phyloP scores from a whole-genome alignment of 1,139 yeast species.

The Ashbya aceris region DNA sequence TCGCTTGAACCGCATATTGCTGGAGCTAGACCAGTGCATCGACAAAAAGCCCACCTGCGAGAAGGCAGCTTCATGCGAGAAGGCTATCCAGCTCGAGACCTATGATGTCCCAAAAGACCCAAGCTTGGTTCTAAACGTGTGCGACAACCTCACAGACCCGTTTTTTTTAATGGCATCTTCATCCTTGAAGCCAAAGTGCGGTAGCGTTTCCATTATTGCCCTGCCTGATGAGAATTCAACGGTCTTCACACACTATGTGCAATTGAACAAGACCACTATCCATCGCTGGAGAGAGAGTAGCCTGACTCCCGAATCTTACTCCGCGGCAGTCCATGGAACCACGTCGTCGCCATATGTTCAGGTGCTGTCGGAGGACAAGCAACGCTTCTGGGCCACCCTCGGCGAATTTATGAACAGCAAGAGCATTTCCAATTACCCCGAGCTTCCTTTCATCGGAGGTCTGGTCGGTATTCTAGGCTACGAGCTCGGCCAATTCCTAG shows the following conservation, averaged over 20 bases:
- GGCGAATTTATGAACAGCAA: constrained; percentile 40
- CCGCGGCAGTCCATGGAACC: constrained; percentile 15
- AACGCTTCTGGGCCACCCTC: constrained; percentile 31
- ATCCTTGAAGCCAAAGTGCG: constrained; percentile 31
- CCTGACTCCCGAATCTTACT: constrained; percentile 8
- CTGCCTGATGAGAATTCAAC: constrained; percentile 49
- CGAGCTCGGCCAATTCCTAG: constrained; percentile 58
- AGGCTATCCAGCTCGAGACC: neutral
- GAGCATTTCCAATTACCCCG: constrained; percentile 17
- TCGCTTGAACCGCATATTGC: neutral
- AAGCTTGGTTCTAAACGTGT: constrained; percentile 16
- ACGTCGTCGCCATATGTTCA: neutral
- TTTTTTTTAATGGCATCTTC: constrained; percentile 27
- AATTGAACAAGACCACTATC: constrained; percentile 29
- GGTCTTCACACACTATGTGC: constrained; percentile 50
- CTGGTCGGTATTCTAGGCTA: constrained; percentile 76
- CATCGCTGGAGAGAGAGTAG: constrained; percentile 24
- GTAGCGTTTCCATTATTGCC: constrained; percentile 83
- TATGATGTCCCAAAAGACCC: constrained; percentile 12
- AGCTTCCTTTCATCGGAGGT: constrained; percentile 81
- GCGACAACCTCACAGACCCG: constrained; percentile 14
- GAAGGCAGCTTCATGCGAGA: neutral
- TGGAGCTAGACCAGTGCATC: neutral
- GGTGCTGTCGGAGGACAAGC: constrained; percentile 17
- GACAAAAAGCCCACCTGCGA: neutral